Conservation (phyloP, 768 basidiomycete genomes). For the Lentinula lateritia region DNA sequence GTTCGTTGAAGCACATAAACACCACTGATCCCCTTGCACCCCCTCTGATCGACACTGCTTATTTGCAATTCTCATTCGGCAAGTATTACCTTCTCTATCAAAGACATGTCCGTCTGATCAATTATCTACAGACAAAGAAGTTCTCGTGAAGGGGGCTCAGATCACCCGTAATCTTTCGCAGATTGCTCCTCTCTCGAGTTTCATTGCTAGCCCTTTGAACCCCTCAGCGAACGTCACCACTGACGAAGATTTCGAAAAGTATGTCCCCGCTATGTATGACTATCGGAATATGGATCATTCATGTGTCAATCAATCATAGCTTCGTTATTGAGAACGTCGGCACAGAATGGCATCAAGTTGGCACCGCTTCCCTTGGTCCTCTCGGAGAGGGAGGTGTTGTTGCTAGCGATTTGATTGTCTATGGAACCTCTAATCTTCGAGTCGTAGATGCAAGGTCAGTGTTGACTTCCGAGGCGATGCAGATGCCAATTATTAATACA, state of each 20-base stretch:
- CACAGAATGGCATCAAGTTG: slow-evolving; percentile 36
- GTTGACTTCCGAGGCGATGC: neutral
- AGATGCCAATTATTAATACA: neutral
- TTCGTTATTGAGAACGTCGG: neutral
- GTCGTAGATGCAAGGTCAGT: slow-evolving; percentile 42
- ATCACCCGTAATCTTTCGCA: neutral
- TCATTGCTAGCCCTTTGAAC: neutral
- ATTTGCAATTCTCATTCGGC: neutral
- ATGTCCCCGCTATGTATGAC: neutral
- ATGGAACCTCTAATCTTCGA: slow-evolving; percentile 43
- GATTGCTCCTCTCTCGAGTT: neutral
- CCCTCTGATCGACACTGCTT: slow-evolving; percentile 4
- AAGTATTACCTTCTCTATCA: neutral
- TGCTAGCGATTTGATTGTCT: slow-evolving; percentile 37
- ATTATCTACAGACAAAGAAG: neutral
- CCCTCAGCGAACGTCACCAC: neutral
- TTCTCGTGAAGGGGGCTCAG: neutral
- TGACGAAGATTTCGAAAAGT: neutral
- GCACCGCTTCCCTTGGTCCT: slow-evolving; percentile 39
- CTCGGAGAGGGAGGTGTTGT: slow-evolving; percentile 39
- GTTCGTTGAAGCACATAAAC: neutral
- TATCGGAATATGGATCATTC: neutral
- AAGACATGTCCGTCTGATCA: neutral
- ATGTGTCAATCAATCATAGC: neutral
- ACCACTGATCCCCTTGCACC: neutral